These are phyloP conservation scores for Aspergillus japonicus DNA, from an alignment of 2,329 filamentous ascomycete genomes.

Conservation along the genomic window DNA sequence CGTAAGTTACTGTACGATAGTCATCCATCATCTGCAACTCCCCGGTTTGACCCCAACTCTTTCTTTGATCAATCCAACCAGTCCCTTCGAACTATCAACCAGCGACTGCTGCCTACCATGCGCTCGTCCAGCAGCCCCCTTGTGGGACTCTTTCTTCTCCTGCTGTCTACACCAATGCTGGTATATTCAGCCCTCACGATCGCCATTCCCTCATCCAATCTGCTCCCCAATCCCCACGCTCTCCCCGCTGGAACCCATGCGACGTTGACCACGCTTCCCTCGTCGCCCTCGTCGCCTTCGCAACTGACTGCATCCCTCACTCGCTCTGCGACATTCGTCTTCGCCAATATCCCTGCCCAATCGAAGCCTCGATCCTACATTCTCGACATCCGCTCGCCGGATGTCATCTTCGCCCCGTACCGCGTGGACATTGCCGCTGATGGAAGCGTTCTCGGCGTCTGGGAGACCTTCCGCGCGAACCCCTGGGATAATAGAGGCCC, in stretches of 20 bases:
- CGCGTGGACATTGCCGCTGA: slow-evolving; percentile 64
- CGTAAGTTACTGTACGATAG: too few species aligned
- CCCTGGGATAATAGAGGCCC: slow-evolving; percentile 81
- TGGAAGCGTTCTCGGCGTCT: slow-evolving; percentile 59
- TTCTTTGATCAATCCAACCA: not conserved
- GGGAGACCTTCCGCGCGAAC: slow-evolving; percentile 85
- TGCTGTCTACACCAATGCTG: slow-evolving; percentile 19
- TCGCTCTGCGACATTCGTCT: slow-evolving; percentile 69
- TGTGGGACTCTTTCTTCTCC: slow-evolving; percentile 17
- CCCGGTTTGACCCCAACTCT: not conserved
- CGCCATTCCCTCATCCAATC: slow-evolving; percentile 41
- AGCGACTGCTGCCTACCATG: slow-evolving; percentile 12
- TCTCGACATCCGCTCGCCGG: slow-evolving; percentile 72
- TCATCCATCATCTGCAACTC: not conserved
- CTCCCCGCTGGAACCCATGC: slow-evolving; percentile 51
- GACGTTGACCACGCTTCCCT: slow-evolving; percentile 48
- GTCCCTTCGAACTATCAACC: too few species aligned
- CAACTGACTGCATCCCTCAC: slow-evolving; percentile 62
- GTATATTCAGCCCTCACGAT: slow-evolving; percentile 36
- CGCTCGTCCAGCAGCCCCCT: slow-evolving; percentile 12
- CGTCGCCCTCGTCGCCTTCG: slow-evolving; percentile 16
- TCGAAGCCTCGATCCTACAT: slow-evolving; percentile 62
- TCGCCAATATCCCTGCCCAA: slow-evolving; percentile 61
- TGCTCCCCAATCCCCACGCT: slow-evolving; percentile 45
- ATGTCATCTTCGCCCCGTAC: slow-evolving; percentile 74